Conservation (phyloP, 2,329 filamentous ascomycete genomes). For the Penicillium sp. region DNA sequence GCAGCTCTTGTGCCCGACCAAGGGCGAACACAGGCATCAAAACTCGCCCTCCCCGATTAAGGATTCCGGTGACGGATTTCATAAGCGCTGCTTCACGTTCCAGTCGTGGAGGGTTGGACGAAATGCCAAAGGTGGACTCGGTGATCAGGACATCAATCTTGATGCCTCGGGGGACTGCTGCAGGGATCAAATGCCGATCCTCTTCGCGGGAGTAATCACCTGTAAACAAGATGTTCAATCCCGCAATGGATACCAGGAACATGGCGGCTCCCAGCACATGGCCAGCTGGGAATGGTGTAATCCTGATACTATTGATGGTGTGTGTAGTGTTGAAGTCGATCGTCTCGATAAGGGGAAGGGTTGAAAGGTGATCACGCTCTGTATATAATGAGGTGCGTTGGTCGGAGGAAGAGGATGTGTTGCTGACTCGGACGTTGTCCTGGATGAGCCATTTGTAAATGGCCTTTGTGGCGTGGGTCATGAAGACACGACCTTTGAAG, state of each 20-base stretch:
- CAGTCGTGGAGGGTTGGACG: slow-evolving; percentile 84
- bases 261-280: slow-evolving; percentile 98
- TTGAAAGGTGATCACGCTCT: slow-evolving; percentile 91
- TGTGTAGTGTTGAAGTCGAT: slow-evolving; percentile 99
- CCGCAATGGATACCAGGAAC: slow-evolving; percentile 97
- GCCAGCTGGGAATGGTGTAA: slow-evolving; percentile 94
- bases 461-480: slow-evolving; percentile 98
- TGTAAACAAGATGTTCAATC: slow-evolving; percentile 94
- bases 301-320: slow-evolving; percentile 92
- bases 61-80: slow-evolving; percentile 88
- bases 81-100: slow-evolving; percentile 92
- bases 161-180: slow-evolving; percentile 81
- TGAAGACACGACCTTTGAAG: slow-evolving; percentile 94
- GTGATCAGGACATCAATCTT: slow-evolving; percentile 97
- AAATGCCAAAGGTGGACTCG: slow-evolving; percentile 95
- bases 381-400: slow-evolving; percentile 76
- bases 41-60: slow-evolving; percentile 89
- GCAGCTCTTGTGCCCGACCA: slow-evolving; percentile 87
- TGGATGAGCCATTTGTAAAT: slow-evolving; percentile 99
- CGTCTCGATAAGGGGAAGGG: slow-evolving; percentile 90
- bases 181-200: slow-evolving; percentile 92
- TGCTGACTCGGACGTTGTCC: slow-evolving; percentile 89
- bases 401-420: slow-evolving; percentile 63
- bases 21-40: slow-evolving; percentile 95
- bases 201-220: slow-evolving; percentile 97